Conservation (phyloP, 441 rosid genomes). For the Kokia cookei region DNA sequence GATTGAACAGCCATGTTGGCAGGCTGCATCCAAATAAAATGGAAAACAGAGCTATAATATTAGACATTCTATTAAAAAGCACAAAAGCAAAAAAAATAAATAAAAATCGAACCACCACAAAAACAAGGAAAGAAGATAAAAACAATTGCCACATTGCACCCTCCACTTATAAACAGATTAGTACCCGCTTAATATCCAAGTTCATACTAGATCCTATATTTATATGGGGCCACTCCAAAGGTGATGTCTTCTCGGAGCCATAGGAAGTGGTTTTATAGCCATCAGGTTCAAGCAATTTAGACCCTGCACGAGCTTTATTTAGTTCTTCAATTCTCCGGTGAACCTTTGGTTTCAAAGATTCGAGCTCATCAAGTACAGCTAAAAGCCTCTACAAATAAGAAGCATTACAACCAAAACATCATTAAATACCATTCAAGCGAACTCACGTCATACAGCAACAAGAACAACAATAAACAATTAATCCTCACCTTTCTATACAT, state of each 20-base stretch:
- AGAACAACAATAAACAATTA: constrained; percentile 6
- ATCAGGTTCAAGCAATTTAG: constrained; percentile 32
- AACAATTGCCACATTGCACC: not conserved
- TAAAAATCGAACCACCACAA: not conserved
- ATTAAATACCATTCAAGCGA: not conserved
- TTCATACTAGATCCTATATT: constrained; percentile 28
- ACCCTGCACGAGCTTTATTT: constrained; percentile 31
- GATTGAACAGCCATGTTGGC: constrained; percentile 33
- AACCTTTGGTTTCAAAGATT: constrained; percentile 75
- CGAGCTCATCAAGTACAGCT: constrained; percentile 72
- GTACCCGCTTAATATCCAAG: constrained; percentile 40
- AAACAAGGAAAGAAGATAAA: not conserved
- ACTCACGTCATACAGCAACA: not conserved
- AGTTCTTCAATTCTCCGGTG: constrained; percentile 44
- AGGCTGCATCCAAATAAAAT: constrained; percentile 43
- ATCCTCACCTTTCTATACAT: constrained; percentile 62
- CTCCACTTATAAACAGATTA: not conserved
- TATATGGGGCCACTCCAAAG: constrained; percentile 39
- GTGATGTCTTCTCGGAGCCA: constrained; percentile 29
- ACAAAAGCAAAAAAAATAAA: not conserved
- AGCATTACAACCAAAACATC: constrained; percentile 8
- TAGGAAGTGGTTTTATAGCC: constrained; percentile 18
- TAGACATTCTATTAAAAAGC: not conserved
- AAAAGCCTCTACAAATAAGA: constrained; percentile 49
- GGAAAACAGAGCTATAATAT: not conserved